These are phyloP conservation scores for Phytophthora boehmeriae DNA, from an alignment of 352 stramenopile species.

Conservation along the genomic window DNA sequence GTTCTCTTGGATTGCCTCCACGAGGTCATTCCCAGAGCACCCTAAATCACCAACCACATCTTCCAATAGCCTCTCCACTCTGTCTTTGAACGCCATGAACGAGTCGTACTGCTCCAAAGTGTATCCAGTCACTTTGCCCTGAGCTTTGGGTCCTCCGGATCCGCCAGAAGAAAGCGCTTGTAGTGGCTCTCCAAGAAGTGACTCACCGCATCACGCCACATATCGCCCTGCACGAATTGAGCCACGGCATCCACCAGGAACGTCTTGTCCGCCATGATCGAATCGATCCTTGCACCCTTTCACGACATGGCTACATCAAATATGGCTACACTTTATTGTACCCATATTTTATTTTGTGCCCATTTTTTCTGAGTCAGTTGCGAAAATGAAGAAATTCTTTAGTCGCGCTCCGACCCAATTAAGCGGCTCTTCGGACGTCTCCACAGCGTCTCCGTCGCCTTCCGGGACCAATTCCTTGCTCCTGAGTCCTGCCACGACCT, in stretches of 20 bases:
- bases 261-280: constrained; percentile 46
- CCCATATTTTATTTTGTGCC: background rate
- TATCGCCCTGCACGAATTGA: constrained; percentile 66
- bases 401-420: too few species aligned
- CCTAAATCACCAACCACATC: constrained; percentile 59
- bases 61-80: constrained; percentile 70
- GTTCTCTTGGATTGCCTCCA: constrained; percentile 53
- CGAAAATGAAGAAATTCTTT: constrained; percentile 9
- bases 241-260: constrained; percentile 78
- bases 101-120: constrained; percentile 63
- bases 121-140: constrained; percentile 40
- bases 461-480: background rate
- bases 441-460: background rate
- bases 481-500: background rate
- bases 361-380: too few species aligned
- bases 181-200: constrained; percentile 69
- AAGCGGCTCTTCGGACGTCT: background rate
- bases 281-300: constrained; percentile 19
- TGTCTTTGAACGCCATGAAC: constrained; percentile 78
- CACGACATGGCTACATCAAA: constrained; percentile 17
- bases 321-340: background rate
- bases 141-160: constrained; percentile 18
- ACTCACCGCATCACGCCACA: constrained; percentile 55
- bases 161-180: constrained; percentile 47
- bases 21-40: constrained; percentile 62